A percentile compares a stretch with the other conserved stretches of the same genome.
phyloP scores from a whole-genome alignment of 208 protist genomes.

The Acanthamoeba royreba region DNA sequence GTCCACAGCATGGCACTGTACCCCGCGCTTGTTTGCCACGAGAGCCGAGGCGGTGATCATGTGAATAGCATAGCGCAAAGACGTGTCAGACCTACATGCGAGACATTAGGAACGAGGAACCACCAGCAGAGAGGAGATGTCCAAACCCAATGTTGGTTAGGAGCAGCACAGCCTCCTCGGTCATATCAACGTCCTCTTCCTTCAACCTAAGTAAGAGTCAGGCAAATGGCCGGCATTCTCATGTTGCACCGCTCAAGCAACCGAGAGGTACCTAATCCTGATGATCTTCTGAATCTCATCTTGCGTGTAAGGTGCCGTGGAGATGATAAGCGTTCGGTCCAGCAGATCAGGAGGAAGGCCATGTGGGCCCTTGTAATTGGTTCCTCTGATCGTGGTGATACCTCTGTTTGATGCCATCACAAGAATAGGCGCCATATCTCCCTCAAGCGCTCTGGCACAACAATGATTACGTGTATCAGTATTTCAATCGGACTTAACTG shows the following conservation, averaged over 20 bases:
- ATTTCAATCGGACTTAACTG: background rate
- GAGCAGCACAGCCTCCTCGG: conserved; percentile 91
- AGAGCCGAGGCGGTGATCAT: conserved; percentile 97
- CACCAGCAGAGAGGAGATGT: background rate
- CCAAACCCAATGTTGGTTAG: conserved; percentile 94
- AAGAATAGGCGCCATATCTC: conserved; percentile 96
- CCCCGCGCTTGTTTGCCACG: conserved; percentile 92
- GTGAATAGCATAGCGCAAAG: conserved; percentile 99
- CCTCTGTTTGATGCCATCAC: conserved; percentile 99
- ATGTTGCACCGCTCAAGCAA: background rate
- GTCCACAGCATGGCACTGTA: background rate
- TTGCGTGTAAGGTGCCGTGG: conserved; percentile 93
- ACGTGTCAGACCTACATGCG: conserved; percentile 78
- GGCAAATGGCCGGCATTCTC: background rate
- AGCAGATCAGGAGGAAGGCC: conserved; percentile 97
- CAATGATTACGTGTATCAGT: background rate
- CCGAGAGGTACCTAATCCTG: conserved; percentile 83
- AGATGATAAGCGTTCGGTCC: conserved; percentile 99
- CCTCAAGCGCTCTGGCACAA: conserved; percentile 94
- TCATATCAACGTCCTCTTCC: conserved; percentile 99
- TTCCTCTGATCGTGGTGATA: conserved; percentile 98
- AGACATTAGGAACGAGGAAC: background rate
- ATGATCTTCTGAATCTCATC: conserved; percentile 96
- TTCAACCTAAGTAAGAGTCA: no score
- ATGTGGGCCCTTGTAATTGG: conserved; percentile 96